Percentiles rank a stretch among this genome's conserved stretches.
Evolutionary conservation across 2,329 filamentous ascomycete genomes (phyloP).

Genomic region (Penicillium glabrum): DNA sequence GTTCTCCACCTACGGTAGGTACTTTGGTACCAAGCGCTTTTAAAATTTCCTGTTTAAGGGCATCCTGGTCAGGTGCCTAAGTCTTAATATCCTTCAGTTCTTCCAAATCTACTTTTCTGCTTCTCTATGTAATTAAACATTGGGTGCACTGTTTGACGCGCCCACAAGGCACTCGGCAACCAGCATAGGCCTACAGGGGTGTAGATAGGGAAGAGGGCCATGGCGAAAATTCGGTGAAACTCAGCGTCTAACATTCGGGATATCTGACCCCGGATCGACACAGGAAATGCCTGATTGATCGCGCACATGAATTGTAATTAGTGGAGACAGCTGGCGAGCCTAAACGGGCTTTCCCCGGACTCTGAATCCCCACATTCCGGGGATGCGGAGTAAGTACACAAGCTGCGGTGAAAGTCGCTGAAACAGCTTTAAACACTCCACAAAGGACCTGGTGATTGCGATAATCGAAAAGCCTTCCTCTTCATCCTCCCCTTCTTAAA

Average conservation of each 20-base stretch:
- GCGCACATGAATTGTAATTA: neutral
- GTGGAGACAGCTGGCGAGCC: neutral
- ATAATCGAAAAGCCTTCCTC: no score
- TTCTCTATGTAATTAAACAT: no score
- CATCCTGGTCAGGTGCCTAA: no score
- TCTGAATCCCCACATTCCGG: slow-evolving; percentile 5
- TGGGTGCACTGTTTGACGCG: no score
- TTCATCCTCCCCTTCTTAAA: neutral
- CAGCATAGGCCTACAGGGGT: neutral
- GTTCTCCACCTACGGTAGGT: no score
- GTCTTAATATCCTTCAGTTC: no score
- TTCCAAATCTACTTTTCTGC: no score
- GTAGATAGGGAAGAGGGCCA: neutral
- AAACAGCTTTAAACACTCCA: neutral
- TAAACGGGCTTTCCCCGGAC: slow-evolving; percentile 2
- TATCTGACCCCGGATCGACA: slow-evolving; percentile 3
- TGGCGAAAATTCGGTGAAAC: neutral
- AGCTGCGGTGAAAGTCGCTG: neutral
- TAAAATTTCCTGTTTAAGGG: no score
- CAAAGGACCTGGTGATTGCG: neutral
- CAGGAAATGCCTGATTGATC: neutral
- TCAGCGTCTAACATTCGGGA: slow-evolving; percentile 4
- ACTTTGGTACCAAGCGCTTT: no score
- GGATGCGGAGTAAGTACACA: slow-evolving; percentile 10
- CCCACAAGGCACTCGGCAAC: neutral